These are phyloP conservation scores for Alternaria metachromatica DNA, from an alignment of 2,329 filamentous ascomycete species.

Conservation along the genomic window DNA sequence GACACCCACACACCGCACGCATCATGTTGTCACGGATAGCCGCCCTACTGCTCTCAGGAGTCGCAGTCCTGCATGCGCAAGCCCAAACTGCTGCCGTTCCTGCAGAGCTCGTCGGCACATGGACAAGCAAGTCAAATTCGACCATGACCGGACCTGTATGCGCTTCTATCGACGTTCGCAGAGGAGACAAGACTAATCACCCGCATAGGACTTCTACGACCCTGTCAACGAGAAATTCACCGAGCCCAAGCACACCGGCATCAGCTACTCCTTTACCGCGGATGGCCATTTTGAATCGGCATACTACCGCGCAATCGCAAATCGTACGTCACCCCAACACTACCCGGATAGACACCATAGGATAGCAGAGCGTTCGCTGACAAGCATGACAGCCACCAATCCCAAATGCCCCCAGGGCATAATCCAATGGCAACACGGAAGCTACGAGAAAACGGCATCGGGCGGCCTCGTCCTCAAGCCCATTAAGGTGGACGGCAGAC, in stretches of 20 bases:
- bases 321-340: slow-evolving; percentile 62
- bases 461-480: slow-evolving; percentile 67
- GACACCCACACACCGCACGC: neutral
- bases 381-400: slow-evolving; percentile 56
- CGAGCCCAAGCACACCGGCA: slow-evolving; percentile 70
- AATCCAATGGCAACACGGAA: slow-evolving; percentile 77
- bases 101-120: slow-evolving; percentile 68
- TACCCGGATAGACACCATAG: neutral
- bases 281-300: slow-evolving; percentile 74
- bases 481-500: slow-evolving; percentile 70
- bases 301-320: slow-evolving; percentile 72
- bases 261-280: slow-evolving; percentile 75
- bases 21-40: slow-evolving; percentile 38
- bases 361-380: slow-evolving; percentile 23
- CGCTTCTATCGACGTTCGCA: neutral
- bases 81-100: slow-evolving; percentile 39
- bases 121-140: slow-evolving; percentile 73
- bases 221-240: slow-evolving; percentile 69
- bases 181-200: slow-evolving; percentile 17
- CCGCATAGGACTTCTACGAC: slow-evolving; percentile 70
- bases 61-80: slow-evolving; percentile 43
- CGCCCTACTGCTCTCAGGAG: slow-evolving; percentile 42
- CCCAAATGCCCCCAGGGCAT: slow-evolving; percentile 69
- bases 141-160: slow-evolving; percentile 72
- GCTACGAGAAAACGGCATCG: slow-evolving; percentile 62